Conservation (phyloP, 306 rosid species). For the Abrus precatorius region DNA sequence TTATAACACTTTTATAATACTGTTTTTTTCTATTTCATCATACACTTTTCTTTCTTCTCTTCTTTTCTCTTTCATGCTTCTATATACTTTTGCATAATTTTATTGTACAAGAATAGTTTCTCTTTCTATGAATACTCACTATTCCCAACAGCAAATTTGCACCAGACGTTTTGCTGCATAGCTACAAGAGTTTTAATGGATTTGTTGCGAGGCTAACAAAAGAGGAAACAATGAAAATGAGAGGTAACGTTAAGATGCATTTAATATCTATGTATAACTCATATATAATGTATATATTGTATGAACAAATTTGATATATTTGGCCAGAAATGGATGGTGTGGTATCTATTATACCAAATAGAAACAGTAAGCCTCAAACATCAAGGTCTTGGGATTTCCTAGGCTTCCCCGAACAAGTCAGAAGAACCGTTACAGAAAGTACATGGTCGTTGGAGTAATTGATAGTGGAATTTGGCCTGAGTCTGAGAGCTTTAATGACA, state of each 20-base stretch:
- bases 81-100: too few relatives aligned
- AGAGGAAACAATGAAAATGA: neutral
- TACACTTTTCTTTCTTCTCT: too few relatives aligned
- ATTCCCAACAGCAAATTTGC: neutral
- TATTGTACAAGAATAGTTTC: too few relatives aligned
- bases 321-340: constrained; percentile 29
- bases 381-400: constrained; percentile 71
- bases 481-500: constrained; percentile 52
- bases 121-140: too few relatives aligned
- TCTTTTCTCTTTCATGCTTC: too few relatives aligned
- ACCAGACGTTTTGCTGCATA: neutral
- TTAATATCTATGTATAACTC: too few relatives aligned
- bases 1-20: too few relatives aligned
- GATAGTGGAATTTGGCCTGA: constrained; percentile 68
- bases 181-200: constrained; percentile 11
- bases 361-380: constrained; percentile 46
- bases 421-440: constrained; percentile 37
- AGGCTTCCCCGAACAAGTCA: constrained; percentile 45
- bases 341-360: constrained; percentile 57
- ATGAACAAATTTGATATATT: too few relatives aligned
- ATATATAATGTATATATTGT: too few relatives aligned
- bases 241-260: neutral
- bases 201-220: constrained; percentile 7
- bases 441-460: constrained; percentile 56
- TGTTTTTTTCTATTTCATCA: too few relatives aligned